Conservation (phyloP, 179 eudicot genomes). For the Actinidia arguta region DNA sequence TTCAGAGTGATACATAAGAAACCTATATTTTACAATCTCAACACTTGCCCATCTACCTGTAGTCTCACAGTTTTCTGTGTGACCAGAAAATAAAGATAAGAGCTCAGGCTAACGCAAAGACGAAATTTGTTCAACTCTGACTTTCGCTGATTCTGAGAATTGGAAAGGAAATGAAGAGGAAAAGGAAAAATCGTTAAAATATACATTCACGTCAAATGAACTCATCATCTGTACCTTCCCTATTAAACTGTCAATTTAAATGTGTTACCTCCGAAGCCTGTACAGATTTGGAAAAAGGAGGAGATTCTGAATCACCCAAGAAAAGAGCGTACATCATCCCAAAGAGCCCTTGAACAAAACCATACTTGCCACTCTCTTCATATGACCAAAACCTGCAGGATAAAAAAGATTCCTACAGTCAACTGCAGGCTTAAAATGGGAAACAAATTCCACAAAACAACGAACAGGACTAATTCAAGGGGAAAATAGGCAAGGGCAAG, state of each 20-base stretch:
- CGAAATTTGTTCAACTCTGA: constrained; percentile 72
- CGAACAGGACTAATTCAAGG: neutral
- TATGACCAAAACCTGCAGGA: constrained; percentile 91
- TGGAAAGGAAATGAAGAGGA: constrained; percentile 3
- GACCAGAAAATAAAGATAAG: constrained; percentile 89
- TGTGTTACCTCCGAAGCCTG: constrained; percentile 54
- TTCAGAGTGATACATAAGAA: neutral
- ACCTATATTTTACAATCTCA: neutral
- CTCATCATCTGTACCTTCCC: neutral
- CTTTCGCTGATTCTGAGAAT: constrained; percentile 66
- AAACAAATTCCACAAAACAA: constrained; percentile 7
- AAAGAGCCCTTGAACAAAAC: constrained; percentile 90
- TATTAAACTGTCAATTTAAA: neutral
- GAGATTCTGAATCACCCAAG: constrained; percentile 60
- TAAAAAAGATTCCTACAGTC: neutral
- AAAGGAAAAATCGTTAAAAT: neutral
- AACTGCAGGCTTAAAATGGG: neutral
- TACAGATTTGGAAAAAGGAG: constrained; percentile 38
- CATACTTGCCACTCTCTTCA: constrained; percentile 86
- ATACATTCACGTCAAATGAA: neutral
- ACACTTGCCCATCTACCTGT: constrained; percentile 53
- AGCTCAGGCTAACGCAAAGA: constrained; percentile 86
- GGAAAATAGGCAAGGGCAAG: neutral
- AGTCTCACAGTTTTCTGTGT: constrained; percentile 75
- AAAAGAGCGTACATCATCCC: constrained; percentile 80